Evolutionary conservation across 345 rosid genomes (phyloP), one percentile per base, ranked within the genome.

Genomic region (Geranium brycei): DNA sequence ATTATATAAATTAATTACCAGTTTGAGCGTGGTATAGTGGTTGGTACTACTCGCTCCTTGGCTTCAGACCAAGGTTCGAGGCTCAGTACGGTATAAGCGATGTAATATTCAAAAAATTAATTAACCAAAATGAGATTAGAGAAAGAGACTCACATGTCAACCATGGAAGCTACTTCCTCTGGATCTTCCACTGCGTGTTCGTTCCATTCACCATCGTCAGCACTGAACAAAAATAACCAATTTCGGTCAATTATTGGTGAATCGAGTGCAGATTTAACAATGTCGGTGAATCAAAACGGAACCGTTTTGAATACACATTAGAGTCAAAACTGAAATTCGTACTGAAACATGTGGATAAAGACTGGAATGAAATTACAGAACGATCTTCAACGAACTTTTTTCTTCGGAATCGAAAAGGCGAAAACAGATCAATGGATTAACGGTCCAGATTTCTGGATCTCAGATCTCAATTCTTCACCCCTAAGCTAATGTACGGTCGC

Each of bases 141-240:
- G 23, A 61, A 51, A 31, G 64, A 76, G 62, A 81, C 95, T 85
- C 75, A 91, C 98, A 74, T 81, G 71, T 85, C 85, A 67, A 91
- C 96, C 85, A 80, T 70, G 4, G 90, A 76, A 66, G 85, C 91
- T 18, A 89, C 66, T 62, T 75, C 84, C 58, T 84, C 95, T 47
- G 95, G 96, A 78, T 87, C 71, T 19, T 85, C 82, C 18, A 82
- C 80, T 0, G 88, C 83, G 69, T 89, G 87, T 73, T 77, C 79
- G 61, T 71, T 81, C 95, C 87, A 72, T 31, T 70, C 71, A 28
- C 71, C 77, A 31, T 68, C 66, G 47, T 65, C 68, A 19, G 11
- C 40, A 4, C 17, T 61, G 60, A 51, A 11, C 12, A 41, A 38
- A 18, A 35, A 4, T 7, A 35, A 35, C 41, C 41, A 3, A 35